Evolutionary conservation across 768 basidiomycete genomes (phyloP), one percentile per base, ranked within the genome.

Genomic region (Dentipellis sp.): DNA sequence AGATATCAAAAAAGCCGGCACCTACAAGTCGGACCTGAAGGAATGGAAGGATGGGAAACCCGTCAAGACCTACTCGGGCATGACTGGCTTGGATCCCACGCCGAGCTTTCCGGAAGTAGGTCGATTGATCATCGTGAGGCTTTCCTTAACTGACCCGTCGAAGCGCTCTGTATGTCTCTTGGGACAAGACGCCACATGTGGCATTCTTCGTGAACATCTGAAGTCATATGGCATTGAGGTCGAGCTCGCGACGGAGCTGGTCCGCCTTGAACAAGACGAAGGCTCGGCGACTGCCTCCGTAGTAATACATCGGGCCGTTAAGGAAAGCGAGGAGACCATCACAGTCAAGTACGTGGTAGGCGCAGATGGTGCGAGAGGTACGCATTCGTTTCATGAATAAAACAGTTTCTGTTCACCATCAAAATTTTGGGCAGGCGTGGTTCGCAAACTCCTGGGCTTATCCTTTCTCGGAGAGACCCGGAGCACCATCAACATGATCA

Each of bases 321-420:
- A 45, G 21, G 40, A n/a, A 22, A 19, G 14, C 8, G 34, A 38
- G 23, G 46, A 58, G 22, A 12, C 12, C 19, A n/a, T 58, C 6
- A 12, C 14, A 16, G 57, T n/a, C 12, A 38, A 49, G 21, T 58
- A 36, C 17, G 17, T 58, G 6, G 39, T 58, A 21, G 57, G 57
- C 11, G 47, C 57, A 7, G 57, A 58, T 46, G 57, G 57, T 34
- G 57, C 52, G 5, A 47, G 17, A 54, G 57, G 57, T 57, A 39
- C 12, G 29, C 34, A 1, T 23, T 12, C 46, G 21, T 19, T 48
- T 12, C 42, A n/a, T n/a, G n/a, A n/a, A n/a, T 34, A 34, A 19
- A 10, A 16, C 42, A 45, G n/a, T 17, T 17, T n/a, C 21, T 19
- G 22, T 29, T 29, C 16, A 45, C 10, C 14, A 45, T 45, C 14